Evolutionary conservation across 768 basidiomycete genomes (phyloP).

Genomic region (Rickenella mellea): DNA sequence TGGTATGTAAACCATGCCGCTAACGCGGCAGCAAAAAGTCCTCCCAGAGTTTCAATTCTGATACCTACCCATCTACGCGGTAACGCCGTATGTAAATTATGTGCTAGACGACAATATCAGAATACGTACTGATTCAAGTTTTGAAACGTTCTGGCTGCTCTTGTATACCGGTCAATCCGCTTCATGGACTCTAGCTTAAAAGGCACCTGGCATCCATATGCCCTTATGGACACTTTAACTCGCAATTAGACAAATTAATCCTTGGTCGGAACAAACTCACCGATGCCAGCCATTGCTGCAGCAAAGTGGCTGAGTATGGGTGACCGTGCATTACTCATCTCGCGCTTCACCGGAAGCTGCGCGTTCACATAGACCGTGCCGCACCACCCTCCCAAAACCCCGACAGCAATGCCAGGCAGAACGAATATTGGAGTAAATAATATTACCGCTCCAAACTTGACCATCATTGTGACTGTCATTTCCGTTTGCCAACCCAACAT

Average conservation of each 20-base stretch:
- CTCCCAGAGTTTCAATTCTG: slow-evolving; percentile 47
- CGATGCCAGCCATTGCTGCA: slow-evolving; percentile 39
- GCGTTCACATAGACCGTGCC: slow-evolving; percentile 46
- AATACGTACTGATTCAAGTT: slow-evolving; percentile 32
- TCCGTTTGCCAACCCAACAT: slow-evolving; percentile 19
- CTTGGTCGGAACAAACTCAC: slow-evolving; percentile 15
- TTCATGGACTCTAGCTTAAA: slow-evolving; percentile 31
- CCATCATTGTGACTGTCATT: slow-evolving; percentile 21
- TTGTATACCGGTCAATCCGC: slow-evolving; percentile 39
- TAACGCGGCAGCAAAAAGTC: slow-evolving; percentile 38
- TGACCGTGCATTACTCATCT: slow-evolving; percentile 40
- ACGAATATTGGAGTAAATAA: slow-evolving; percentile 29
- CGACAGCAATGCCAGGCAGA: slow-evolving; percentile 26
- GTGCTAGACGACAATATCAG: background rate
- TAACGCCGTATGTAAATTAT: background rate
- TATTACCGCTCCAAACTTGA: slow-evolving; percentile 27
- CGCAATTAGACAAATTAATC: background rate
- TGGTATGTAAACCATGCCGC: slow-evolving; percentile 44
- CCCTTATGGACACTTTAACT: slow-evolving; percentile 34
- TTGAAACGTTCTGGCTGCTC: slow-evolving; percentile 32
- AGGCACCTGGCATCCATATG: slow-evolving; percentile 40
- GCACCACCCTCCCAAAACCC: slow-evolving; percentile 27
- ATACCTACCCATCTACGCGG: slow-evolving; percentile 33
- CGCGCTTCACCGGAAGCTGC: slow-evolving; percentile 46
- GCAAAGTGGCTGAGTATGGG: slow-evolving; percentile 43